Conservation (phyloP, 1,284 basidiomycete genomes). For the Stereum hirsutum region DNA sequence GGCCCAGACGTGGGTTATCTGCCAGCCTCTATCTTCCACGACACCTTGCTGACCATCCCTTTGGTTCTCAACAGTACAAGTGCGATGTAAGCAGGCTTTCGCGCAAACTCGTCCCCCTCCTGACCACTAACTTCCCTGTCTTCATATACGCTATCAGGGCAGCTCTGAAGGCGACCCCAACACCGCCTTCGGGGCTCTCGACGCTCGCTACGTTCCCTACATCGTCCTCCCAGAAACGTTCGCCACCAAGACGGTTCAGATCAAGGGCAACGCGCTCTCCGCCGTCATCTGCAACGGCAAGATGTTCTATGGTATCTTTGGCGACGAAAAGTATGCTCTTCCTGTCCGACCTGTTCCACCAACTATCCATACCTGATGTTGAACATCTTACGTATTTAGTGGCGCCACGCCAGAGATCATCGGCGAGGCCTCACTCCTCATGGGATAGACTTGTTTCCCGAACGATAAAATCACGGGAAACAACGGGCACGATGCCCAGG, state of each 20-base stretch:
- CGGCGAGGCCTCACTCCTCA: no score
- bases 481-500: background rate
- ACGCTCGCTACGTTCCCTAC: background rate
- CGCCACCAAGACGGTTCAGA: background rate
- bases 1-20: background rate
- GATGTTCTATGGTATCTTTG: background rate
- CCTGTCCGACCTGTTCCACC: no score
- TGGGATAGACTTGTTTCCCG: no score
- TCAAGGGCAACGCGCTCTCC: background rate
- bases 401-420: no score
- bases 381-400: background rate
- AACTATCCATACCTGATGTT: no score
- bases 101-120: no score
- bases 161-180: background rate
- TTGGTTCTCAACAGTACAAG: background rate
- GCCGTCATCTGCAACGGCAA: background rate
- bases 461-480: no score
- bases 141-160: background rate
- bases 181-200: background rate
- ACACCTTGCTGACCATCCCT: no score
- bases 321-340: background rate
- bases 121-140: no score
- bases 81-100: background rate
- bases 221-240: background rate
- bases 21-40: background rate